Percentiles rank a stretch among this genome's conserved stretches.
Evolutionary conservation across 2,329 filamentous ascomycete genomes (phyloP).

Genomic region (Phialemoniopsis sp.): DNA sequence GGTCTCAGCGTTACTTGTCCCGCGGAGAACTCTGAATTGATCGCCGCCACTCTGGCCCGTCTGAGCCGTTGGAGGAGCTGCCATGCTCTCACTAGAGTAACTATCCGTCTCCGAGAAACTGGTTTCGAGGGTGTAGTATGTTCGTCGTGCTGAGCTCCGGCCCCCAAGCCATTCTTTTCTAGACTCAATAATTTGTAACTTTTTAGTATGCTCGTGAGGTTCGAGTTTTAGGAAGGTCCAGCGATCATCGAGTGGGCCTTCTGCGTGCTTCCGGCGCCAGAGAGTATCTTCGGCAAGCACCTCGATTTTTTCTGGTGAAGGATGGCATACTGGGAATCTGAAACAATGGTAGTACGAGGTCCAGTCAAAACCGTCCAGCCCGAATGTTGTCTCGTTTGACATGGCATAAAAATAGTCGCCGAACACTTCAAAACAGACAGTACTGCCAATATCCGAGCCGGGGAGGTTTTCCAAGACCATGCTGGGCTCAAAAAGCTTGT

Average conservation of each 20-base stretch:
- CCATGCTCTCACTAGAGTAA: not conserved
- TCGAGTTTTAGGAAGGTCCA: slow-evolving; percentile 66
- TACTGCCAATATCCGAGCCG: slow-evolving; percentile 61
- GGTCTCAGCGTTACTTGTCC: not conserved
- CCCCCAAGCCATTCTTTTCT: slow-evolving; percentile 60
- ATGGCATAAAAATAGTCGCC: slow-evolving; percentile 64
- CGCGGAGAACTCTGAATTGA: not conserved
- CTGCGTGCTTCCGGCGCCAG: slow-evolving; percentile 63
- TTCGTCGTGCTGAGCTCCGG: slow-evolving; percentile 55
- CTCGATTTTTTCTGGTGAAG: slow-evolving; percentile 32
- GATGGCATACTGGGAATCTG: slow-evolving; percentile 52
- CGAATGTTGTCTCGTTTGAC: slow-evolving; percentile 60
- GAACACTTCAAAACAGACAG: slow-evolving; percentile 69
- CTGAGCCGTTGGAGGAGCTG: not conserved
- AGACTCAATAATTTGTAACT: slow-evolving; percentile 60
- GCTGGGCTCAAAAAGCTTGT: slow-evolving; percentile 33
- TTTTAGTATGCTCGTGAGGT: slow-evolving; percentile 53
- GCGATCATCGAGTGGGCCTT: slow-evolving; percentile 69
- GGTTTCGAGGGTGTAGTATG: slow-evolving; percentile 60
- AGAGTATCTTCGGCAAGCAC: slow-evolving; percentile 40
- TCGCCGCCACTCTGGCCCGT: not conserved
- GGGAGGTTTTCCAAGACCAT: slow-evolving; percentile 54
- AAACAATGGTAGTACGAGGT: slow-evolving; percentile 67
- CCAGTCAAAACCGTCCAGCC: slow-evolving; percentile 61
- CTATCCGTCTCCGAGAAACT: slow-evolving; percentile 25